A percentile compares a stretch with the other conserved stretches of the same genome.
These are phyloP conservation scores for Tolypocladium amazonense DNA, from an alignment of 2,329 filamentous ascomycete genomes.

Conservation along the genomic window DNA sequence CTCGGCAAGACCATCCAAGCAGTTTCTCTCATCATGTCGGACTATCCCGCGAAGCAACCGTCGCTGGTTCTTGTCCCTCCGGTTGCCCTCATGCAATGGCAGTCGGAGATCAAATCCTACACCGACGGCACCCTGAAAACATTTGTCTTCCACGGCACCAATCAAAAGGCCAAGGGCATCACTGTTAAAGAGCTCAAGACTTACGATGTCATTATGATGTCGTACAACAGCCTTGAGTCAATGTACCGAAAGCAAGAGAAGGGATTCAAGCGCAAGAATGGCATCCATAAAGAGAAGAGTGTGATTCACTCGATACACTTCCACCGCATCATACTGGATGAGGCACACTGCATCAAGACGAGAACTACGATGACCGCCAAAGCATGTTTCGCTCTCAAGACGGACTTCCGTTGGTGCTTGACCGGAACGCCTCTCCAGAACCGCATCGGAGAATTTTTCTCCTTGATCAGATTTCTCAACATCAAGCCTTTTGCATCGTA, in stretches of 20 bases:
- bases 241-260: constrained; percentile 88
- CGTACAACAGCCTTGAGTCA: constrained; percentile 85
- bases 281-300: constrained; percentile 69
- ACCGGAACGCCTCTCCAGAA: constrained; percentile 95
- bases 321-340: constrained; percentile 86
- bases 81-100: constrained; percentile 94
- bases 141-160: constrained; percentile 81
- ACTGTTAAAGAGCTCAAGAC: constrained; percentile 64
- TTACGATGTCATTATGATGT: constrained; percentile 94
- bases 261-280: constrained; percentile 72
- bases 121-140: constrained; percentile 86
- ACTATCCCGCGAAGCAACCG: constrained; percentile 75
- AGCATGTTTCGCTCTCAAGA: constrained; percentile 85
- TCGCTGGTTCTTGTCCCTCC: constrained; percentile 85
- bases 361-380: constrained; percentile 86
- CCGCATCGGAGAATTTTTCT: constrained; percentile 95
- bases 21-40: constrained; percentile 95
- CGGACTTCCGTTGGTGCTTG: constrained; percentile 88
- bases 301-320: constrained; percentile 78
- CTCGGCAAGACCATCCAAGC: constrained; percentile 98
- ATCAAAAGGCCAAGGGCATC: constrained; percentile 70
- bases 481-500: constrained; percentile 85
- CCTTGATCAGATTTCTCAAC: constrained; percentile 82
- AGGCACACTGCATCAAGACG: constrained; percentile 90
- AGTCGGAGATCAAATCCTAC: constrained; percentile 66